phyloP scores from a whole-genome alignment of 73 alveolate species.

The Urostyla sp. region DNA sequence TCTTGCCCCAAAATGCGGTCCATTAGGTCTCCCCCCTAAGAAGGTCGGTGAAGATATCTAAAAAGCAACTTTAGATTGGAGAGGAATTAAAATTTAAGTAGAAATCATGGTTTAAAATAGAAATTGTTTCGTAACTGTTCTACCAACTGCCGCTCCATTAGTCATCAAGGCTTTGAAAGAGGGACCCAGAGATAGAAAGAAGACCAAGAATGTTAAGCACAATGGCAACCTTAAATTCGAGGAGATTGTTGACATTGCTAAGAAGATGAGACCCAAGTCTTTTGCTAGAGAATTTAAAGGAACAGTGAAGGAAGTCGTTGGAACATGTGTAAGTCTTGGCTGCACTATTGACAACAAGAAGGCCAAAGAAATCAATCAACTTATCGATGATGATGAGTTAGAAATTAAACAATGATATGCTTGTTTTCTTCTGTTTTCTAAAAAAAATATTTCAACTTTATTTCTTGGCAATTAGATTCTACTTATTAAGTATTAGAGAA shows the following conservation, averaged over 20 bases:
- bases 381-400: slow-evolving; percentile 62
- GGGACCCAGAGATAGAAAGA: slow-evolving; percentile 77
- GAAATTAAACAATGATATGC: slow-evolving; percentile 40
- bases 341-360: slow-evolving; percentile 70
- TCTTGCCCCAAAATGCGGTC: slow-evolving; percentile 91
- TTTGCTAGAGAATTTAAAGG: slow-evolving; percentile 65
- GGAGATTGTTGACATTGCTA: slow-evolving; percentile 69
- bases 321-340: slow-evolving; percentile 72
- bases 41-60: slow-evolving; percentile 78
- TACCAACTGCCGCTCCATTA: slow-evolving; percentile 87
- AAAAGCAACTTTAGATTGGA: slow-evolving; percentile 70
- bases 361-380: slow-evolving; percentile 49
- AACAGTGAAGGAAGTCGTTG: slow-evolving; percentile 69
- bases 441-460: not conserved
- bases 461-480: no score
- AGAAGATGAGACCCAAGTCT: slow-evolving; percentile 65
- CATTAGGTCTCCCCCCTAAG: slow-evolving; percentile 90
- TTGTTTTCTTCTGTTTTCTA: not conserved
- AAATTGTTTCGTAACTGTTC: slow-evolving; percentile 71
- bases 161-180: slow-evolving; percentile 83
- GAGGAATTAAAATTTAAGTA: slow-evolving; percentile 80
- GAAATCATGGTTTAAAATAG: slow-evolving; percentile 83
- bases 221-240: slow-evolving; percentile 74
- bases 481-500: no score
- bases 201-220: slow-evolving; percentile 65